Evolutionary conservation across 164 flowering plant species (phyloP).

Genomic region (Vitis amurensis): DNA sequence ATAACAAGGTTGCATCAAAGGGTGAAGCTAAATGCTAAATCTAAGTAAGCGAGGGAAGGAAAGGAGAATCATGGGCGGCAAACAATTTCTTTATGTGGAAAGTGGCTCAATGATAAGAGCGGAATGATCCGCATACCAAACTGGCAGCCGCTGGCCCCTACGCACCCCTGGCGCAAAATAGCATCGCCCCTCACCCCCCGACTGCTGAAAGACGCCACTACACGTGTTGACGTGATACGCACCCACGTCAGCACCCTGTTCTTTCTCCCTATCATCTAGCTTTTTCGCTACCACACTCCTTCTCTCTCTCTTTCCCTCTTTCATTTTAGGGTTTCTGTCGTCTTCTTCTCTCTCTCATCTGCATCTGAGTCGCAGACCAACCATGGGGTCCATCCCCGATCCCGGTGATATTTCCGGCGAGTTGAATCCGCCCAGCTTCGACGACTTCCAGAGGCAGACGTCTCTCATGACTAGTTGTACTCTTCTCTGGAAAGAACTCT

Average conservation of each 20-base stretch:
- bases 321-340: slow-evolving; percentile 14
- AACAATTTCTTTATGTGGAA: no score
- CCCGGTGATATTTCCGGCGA: slow-evolving; percentile 52
- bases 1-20: no score
- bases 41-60: no score
- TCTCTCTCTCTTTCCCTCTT: slow-evolving; percentile 12
- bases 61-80: no score
- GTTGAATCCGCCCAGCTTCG: slow-evolving; percentile 61
- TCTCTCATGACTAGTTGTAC: slow-evolving; percentile 91
- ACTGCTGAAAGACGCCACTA: slow-evolving; percentile 1
- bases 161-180: slow-evolving; percentile 34
- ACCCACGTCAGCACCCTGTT: slow-evolving; percentile 35
- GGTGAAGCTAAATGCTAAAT: no score
- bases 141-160: not conserved
- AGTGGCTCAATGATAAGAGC: not conserved
- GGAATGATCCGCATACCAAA: not conserved
- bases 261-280: slow-evolving; percentile 14
- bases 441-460: slow-evolving; percentile 81
- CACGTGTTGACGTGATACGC: slow-evolving; percentile 20
- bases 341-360: slow-evolving; percentile 7
- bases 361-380: slow-evolving; percentile 10
- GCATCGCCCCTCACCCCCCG: slow-evolving; percentile 5
- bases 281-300: not conserved
- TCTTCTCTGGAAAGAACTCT: slow-evolving; percentile 91
- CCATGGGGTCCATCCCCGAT: slow-evolving; percentile 83